These are phyloP conservation scores for Atkinsonella hypoxylon DNA, from an alignment of 2,329 filamentous ascomycete species.

Conservation along the genomic window DNA sequence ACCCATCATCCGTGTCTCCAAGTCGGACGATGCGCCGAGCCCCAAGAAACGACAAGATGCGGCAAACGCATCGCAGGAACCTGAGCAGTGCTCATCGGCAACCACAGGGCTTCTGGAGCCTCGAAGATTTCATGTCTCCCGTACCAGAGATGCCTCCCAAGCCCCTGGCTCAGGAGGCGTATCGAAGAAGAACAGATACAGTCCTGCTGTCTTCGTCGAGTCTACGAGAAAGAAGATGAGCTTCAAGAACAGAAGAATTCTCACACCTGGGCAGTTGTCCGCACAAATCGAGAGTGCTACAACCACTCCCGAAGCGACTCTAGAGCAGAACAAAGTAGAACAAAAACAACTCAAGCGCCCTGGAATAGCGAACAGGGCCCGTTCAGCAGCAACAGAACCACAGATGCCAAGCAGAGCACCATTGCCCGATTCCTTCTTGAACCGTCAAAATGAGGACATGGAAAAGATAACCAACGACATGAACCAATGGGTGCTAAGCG, in stretches of 20 bases:
- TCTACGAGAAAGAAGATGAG: conserved; percentile 29
- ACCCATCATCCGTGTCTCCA: conserved; percentile 38
- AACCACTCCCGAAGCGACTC: not conserved
- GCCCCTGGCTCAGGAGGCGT: conserved; percentile 16
- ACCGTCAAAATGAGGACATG: conserved; percentile 30
- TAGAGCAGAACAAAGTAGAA: conserved; percentile 8
- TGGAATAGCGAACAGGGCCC: conserved; percentile 15
- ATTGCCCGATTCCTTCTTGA: conserved; percentile 22
- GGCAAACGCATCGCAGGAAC: not conserved
- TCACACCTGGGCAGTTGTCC: conserved; percentile 9
- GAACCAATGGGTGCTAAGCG: conserved; percentile 45
- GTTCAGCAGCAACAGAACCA: conserved; percentile 8
- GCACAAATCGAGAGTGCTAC: not conserved
- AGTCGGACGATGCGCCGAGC: conserved; percentile 20
- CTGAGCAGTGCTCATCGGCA: not conserved
- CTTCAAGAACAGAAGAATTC: conserved; percentile 10
- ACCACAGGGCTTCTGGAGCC: conserved; percentile 20
- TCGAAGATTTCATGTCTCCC: conserved; percentile 45
- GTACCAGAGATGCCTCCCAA: conserved; percentile 18
- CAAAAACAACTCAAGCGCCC: conserved; percentile 23
- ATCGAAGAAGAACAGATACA: conserved; percentile 29
- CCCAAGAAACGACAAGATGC: conserved; percentile 8
- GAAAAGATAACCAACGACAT: conserved; percentile 41
- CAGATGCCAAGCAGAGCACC: conserved; percentile 13
- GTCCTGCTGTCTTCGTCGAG: conserved; percentile 44